Evolutionary conservation across 2,329 filamentous ascomycete species (phyloP), one percentile per base, ranked within the genome.

Genomic region (Exophiala bonariae): DNA sequence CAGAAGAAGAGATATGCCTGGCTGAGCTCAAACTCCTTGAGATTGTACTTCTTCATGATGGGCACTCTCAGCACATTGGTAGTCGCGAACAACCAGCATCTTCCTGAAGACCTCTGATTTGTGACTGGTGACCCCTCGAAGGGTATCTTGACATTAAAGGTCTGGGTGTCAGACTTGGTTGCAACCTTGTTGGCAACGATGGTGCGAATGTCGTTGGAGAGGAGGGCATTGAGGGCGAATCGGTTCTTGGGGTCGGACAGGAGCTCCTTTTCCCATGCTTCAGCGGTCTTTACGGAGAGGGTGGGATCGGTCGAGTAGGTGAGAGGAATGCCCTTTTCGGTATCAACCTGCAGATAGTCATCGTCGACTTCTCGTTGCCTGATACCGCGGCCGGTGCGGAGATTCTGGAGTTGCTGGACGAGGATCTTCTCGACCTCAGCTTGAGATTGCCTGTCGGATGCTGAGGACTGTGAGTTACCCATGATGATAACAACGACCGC

Each of bases 11-110:
- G 78, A 61, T 95, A 95, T 1, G 85, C 77, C 68, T 95, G 90
- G 22, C 85, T 90, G n/a, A 96, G 76, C 73, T 95, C 87, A 61
- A 95, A 95, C 43, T 79, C 75, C 37, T 83, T 79, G 16, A 95
- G 79, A 54, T 83, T 81, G 67, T 95, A 87, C 60, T 85, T 85
- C 68, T 87, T 86, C 85, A 93, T 92, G 37, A 95, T 75, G 1
- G 89, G 86, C n/a, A 95, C 79, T 20, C 90, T 85, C 70, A 95
- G 93, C 46, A 95, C 84, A 59, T 95, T 95, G n/a, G 88, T 93
- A 3, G 87, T 82, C 1, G 90, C 90, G 59, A 96, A 96, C 54
- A 95, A 80, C 90, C 90, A 96, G 75, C 90, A 96, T 55, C 90
- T 79, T 6, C 89, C 90, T 2, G 86, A 90, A 6, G 80, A 80